Conservation (phyloP, 169 alveolate genomes). For the Ichthyophthirius multifiliis region DNA sequence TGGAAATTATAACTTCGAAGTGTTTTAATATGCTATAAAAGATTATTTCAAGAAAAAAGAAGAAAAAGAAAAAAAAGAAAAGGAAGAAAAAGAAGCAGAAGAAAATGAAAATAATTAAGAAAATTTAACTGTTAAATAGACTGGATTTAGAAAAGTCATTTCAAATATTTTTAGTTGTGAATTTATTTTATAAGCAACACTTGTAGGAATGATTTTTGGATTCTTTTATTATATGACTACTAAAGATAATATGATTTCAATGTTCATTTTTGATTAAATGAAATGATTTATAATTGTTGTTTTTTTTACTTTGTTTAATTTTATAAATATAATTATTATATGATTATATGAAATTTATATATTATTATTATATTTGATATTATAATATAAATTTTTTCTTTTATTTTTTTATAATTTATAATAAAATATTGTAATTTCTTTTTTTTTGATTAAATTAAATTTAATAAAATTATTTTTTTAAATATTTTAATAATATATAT, state of each 20-base stretch:
- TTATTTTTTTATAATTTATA: too few species aligned
- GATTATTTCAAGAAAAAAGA: neutral
- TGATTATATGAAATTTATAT: too few species aligned
- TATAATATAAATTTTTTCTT: too few species aligned
- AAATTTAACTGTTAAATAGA: neutral
- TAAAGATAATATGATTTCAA: neutral
- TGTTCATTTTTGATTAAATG: neutral
- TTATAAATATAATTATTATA: too few species aligned
- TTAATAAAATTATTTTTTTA: too few species aligned
- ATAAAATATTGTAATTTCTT: too few species aligned
- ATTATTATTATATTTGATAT: too few species aligned
- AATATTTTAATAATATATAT: too few species aligned
- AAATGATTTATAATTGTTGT: too few species aligned
- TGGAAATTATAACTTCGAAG: conserved; percentile 15
- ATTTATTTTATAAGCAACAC: neutral
- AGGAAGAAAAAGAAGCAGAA: conserved; percentile 18
- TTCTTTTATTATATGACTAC: neutral
- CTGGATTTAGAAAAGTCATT: neutral
- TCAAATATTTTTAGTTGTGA: neutral
- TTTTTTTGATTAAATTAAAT: too few species aligned
- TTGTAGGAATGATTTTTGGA: neutral
- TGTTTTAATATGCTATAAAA: conserved; percentile 1
- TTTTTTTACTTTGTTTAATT: too few species aligned
- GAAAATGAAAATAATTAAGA: neutral
- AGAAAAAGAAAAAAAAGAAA: neutral